phyloP scores from a whole-genome alignment of 768 basidiomycete genomes.

The Symmetrospora coprosmae region DNA sequence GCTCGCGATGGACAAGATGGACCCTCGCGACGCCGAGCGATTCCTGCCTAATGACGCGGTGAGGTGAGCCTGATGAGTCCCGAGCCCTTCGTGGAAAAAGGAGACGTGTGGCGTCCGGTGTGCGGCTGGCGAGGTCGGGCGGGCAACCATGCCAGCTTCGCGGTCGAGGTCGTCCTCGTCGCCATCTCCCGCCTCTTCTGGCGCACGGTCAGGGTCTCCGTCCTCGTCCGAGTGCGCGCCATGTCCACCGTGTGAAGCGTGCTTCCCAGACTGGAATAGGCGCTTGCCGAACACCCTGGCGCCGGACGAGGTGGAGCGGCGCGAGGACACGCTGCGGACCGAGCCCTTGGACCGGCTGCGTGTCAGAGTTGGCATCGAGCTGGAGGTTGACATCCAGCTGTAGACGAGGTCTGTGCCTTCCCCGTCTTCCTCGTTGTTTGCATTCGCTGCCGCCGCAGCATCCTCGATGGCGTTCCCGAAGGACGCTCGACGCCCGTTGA shows the following conservation, averaged over 20 bases:
- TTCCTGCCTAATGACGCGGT: neutral
- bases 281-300: too few relatives aligned
- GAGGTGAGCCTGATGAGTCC: too few relatives aligned
- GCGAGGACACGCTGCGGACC: too few relatives aligned
- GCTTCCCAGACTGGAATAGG: too few relatives aligned
- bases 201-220: too few relatives aligned
- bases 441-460: neutral
- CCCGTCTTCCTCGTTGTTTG: neutral
- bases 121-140: neutral
- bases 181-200: too few relatives aligned
- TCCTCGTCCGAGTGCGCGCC: too few relatives aligned
- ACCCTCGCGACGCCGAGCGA: neutral
- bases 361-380: neutral
- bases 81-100: too few relatives aligned
- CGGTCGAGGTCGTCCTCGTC: too few relatives aligned
- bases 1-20: constrained; percentile 8
- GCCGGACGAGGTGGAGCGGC: too few relatives aligned
- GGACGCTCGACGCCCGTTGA: neutral
- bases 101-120: constrained; percentile 6
- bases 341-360: neutral
- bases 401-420: constrained; percentile 8
- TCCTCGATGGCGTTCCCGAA: neutral
- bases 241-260: too few relatives aligned
- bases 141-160: neutral
- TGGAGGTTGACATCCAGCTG: neutral